Evolutionary conservation across 176 grass and related monocot genomes (phyloP).

Genomic region (Elymus sibiricus): DNA sequence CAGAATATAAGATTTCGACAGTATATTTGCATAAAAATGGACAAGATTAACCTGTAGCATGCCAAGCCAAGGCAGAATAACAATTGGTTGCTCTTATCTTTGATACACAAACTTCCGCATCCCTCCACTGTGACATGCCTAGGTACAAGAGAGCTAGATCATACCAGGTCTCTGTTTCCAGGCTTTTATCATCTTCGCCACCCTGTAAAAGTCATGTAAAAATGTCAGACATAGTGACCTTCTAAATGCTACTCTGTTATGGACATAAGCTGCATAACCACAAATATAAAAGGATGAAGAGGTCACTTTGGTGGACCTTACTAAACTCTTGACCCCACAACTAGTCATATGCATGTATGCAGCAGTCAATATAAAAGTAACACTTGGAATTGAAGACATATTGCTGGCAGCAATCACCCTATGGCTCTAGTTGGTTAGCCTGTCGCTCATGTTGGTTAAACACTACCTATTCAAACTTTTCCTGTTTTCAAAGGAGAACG

Average conservation of each 20-base stretch:
- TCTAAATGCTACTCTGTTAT: not conserved
- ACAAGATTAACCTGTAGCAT: conserved; percentile 71
- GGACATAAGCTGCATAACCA: not conserved
- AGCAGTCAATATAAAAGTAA: conserved; percentile 7
- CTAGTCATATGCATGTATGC: not conserved
- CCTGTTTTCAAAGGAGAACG: not conserved
- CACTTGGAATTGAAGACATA: not conserved
- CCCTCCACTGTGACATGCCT: conserved; percentile 76
- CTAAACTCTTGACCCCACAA: not conserved
- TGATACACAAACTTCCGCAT: conserved; percentile 77
- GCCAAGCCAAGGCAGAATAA: conserved; percentile 70
- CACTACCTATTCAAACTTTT: not conserved
- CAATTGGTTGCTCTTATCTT: conserved; percentile 49
- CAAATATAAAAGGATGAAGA: conserved; percentile 1
- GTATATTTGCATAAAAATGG: not conserved
- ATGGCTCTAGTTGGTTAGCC: not conserved
- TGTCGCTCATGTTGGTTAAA: not conserved
- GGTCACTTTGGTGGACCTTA: not conserved
- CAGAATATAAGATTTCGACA: not conserved
- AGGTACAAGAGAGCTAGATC: conserved; percentile 91
- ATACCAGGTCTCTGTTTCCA: conserved; percentile 88
- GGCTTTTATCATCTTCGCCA: conserved; percentile 58
- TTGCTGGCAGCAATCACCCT: not conserved
- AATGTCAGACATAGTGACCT: conserved; percentile 6
- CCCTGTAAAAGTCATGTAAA: conserved; percentile 44